These are phyloP conservation scores for Diaporthe vaccinii DNA, from an alignment of 2,329 filamentous ascomycete species.

Conservation along the genomic window DNA sequence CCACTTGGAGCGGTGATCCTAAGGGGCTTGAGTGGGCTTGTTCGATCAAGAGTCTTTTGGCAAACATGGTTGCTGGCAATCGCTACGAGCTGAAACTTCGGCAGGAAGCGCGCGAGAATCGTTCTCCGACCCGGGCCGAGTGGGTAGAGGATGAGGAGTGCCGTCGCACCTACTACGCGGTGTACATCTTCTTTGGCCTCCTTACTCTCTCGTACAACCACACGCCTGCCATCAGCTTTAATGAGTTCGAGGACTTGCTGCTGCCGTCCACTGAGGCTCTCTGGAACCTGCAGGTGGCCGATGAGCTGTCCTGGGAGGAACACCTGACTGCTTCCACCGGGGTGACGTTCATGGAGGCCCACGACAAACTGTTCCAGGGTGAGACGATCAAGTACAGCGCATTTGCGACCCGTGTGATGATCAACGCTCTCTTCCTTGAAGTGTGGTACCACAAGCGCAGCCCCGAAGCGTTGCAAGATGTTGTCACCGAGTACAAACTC, in stretches of 20 bases:
- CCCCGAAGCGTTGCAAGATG: conserved; percentile 96
- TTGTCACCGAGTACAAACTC: conserved; percentile 98
- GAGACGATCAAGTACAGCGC: conserved; percentile 93
- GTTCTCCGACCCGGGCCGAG: conserved; percentile 83
- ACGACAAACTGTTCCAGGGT: conserved; percentile 95
- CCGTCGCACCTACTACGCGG: conserved; percentile 95
- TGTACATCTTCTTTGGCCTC: conserved; percentile 98
- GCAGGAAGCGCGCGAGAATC: conserved; percentile 85
- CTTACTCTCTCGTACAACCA: conserved; percentile 97
- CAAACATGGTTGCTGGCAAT: conserved; percentile 98
- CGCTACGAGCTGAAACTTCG: conserved; percentile 96
- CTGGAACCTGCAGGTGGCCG: conserved; percentile 87
- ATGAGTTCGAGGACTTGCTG: conserved; percentile 94
- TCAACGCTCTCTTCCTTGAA: conserved; percentile 97
- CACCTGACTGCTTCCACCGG: conserved; percentile 78
- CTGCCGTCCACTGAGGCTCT: conserved; percentile 93
- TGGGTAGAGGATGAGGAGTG: conserved; percentile 99
- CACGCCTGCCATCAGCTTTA: conserved; percentile 97
- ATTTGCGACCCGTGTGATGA: conserved; percentile 97
- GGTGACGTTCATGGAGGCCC: conserved; percentile 92
- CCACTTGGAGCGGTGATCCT: conserved; percentile 98
- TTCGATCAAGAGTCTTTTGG: conserved; percentile 97
- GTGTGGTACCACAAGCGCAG: conserved; percentile 99
- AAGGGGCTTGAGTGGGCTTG: conserved; percentile 99
- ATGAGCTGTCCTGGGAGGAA: conserved; percentile 88